phyloP scores from a whole-genome alignment of 176 grass and related monocot species.

The Bolboschoenus planiculmis region DNA sequence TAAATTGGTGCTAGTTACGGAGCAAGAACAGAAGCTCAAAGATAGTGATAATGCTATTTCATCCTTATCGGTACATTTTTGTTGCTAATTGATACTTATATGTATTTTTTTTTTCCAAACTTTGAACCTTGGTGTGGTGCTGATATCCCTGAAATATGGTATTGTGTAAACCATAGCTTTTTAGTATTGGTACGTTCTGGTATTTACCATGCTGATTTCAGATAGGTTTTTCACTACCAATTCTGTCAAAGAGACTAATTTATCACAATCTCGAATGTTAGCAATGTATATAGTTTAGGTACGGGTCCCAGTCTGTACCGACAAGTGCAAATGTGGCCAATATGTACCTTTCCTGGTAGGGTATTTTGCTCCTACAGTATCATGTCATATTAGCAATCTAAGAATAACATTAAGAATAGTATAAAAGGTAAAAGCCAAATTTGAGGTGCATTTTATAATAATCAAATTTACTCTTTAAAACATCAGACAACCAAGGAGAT shows the following conservation, averaged over 20 bases:
- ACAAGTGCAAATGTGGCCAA: neutral
- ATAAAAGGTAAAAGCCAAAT: neutral
- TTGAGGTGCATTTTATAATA: neutral
- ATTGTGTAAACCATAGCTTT: neutral
- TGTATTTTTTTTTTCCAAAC: neutral
- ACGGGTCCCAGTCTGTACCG: neutral
- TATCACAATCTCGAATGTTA: neutral
- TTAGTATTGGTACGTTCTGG: neutral
- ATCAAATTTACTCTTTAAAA: neutral
- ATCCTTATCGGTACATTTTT: constrained; percentile 57
- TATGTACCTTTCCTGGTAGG: neutral
- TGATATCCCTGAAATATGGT: neutral
- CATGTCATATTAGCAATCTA: neutral
- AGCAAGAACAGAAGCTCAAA: constrained; percentile 79
- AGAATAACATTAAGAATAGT: neutral
- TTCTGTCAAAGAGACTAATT: neutral
- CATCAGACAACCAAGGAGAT: constrained; percentile 74
- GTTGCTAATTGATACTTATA: neutral
- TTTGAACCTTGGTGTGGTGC: neutral
- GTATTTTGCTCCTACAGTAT: neutral
- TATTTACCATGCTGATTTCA: neutral
- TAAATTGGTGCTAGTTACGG: constrained; percentile 56
- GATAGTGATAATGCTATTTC: constrained; percentile 63
- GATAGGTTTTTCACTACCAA: neutral
- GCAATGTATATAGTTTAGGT: neutral